phyloP scores from a whole-genome alignment of 257 asterid species.

The Coffea eugenioides region DNA sequence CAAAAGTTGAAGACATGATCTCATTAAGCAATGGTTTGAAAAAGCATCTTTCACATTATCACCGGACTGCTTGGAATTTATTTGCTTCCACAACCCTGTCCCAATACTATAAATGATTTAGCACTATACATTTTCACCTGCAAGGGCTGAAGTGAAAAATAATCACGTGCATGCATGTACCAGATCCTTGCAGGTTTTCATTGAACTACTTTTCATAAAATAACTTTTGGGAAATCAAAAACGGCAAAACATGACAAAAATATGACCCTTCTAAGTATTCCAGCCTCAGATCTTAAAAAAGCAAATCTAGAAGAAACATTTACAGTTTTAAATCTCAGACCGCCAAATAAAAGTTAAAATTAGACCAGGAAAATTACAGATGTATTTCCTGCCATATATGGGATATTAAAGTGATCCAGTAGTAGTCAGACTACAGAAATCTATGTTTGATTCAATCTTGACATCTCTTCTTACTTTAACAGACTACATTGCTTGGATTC shows the following conservation, averaged over 20 bases:
- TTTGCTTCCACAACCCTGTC: background rate
- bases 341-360: background rate
- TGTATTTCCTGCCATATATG: background rate
- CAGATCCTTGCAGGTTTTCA: background rate
- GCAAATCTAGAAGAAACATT: background rate
- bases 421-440: background rate
- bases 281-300: background rate
- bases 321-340: background rate
- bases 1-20: background rate
- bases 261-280: background rate
- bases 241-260: background rate
- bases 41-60: background rate
- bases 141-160: background rate
- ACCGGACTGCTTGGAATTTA: background rate
- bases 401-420: background rate
- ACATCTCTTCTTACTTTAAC: background rate
- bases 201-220: background rate
- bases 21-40: background rate
- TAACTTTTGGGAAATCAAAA: background rate
- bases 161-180: background rate
- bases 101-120: background rate
- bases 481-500: background rate
- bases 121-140: background rate
- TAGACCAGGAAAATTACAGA: background rate
- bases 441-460: background rate